Conservation (phyloP, 2,329 filamentous ascomycete genomes). For the Emmonsia crescens region DNA sequence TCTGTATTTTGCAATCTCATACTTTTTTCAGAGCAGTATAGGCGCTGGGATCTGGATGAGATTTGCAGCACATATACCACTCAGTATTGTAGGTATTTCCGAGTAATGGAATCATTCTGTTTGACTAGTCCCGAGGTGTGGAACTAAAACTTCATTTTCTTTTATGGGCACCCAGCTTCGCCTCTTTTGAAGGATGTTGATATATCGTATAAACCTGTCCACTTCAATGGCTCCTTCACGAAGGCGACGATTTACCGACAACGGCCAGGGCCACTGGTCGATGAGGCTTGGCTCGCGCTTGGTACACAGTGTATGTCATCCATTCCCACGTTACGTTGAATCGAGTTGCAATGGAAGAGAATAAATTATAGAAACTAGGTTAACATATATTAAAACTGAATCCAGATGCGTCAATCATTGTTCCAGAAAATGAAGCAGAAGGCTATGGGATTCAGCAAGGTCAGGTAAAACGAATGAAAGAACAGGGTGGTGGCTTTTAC, state of each 20-base stretch:
- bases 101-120: not conserved
- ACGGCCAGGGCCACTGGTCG: slow-evolving; percentile 42
- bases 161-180: slow-evolving; percentile 8
- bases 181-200: slow-evolving; percentile 32
- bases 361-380: slow-evolving; percentile 1
- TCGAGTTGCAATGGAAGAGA: not conserved
- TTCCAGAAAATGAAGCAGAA: slow-evolving; percentile 41
- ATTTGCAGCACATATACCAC: slow-evolving; percentile 9
- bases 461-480: slow-evolving; percentile 45
- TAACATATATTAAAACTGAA: not conserved
- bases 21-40: slow-evolving; percentile 6
- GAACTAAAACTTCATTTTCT: not conserved
- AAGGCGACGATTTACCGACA: slow-evolving; percentile 45
- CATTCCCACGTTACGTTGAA: not conserved
- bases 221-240: slow-evolving; percentile 49
- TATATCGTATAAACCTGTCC: slow-evolving; percentile 30
- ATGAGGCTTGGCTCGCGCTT: slow-evolving; percentile 46
- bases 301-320: slow-evolving; percentile 41
- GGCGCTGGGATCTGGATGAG: slow-evolving; percentile 4
- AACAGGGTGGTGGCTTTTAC: slow-evolving; percentile 48
- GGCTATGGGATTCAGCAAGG: slow-evolving; percentile 41
- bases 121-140: not conserved
- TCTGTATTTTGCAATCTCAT: slow-evolving; percentile 12
- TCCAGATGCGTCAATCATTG: slow-evolving; percentile 38
- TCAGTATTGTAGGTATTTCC: slow-evolving; percentile 6